Conservation (phyloP, 1,284 basidiomycete genomes). For the Phellopilus nigrolimitatus region DNA sequence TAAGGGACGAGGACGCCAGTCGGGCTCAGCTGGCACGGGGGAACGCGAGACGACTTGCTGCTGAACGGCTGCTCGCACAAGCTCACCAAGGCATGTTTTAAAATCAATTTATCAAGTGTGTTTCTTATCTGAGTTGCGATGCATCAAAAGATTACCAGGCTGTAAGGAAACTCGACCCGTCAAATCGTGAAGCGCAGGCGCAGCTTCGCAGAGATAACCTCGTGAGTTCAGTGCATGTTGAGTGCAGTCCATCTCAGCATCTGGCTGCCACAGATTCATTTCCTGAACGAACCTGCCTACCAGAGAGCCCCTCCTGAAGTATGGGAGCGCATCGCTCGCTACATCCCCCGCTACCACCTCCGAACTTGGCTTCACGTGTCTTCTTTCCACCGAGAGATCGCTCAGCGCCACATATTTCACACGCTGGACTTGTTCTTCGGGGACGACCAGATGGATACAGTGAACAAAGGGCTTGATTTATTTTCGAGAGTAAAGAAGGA, state of each 20-base stretch:
- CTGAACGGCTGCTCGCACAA: constrained; percentile 47
- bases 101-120: neutral
- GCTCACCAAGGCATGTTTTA: constrained; percentile 52
- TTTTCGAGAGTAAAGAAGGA: constrained; percentile 60
- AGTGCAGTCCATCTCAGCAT: neutral
- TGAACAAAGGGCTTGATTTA: constrained; percentile 56
- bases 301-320: constrained; percentile 58
- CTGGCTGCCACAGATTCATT: constrained; percentile 39
- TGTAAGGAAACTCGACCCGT: constrained; percentile 53
- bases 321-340: constrained; percentile 58
- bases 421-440: constrained; percentile 61
- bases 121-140: constrained; percentile 2
- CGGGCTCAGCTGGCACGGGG: constrained; percentile 53
- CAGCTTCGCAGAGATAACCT: constrained; percentile 43
- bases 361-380: constrained; percentile 62
- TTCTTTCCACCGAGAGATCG: constrained; percentile 56
- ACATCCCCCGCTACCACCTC: constrained; percentile 58
- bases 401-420: constrained; percentile 55
- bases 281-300: constrained; percentile 48
- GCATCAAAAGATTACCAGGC: constrained; percentile 47
- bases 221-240: constrained; percentile 30
- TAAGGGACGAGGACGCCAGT: constrained; percentile 45
- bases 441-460: constrained; percentile 49
- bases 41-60: constrained; percentile 49
- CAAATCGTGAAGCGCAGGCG: constrained; percentile 48